Percentiles rank a stretch among this genome's conserved stretches.
phyloP scores from a whole-genome alignment of 352 stramenopile species.

The Globisporangium abappressorium region DNA sequence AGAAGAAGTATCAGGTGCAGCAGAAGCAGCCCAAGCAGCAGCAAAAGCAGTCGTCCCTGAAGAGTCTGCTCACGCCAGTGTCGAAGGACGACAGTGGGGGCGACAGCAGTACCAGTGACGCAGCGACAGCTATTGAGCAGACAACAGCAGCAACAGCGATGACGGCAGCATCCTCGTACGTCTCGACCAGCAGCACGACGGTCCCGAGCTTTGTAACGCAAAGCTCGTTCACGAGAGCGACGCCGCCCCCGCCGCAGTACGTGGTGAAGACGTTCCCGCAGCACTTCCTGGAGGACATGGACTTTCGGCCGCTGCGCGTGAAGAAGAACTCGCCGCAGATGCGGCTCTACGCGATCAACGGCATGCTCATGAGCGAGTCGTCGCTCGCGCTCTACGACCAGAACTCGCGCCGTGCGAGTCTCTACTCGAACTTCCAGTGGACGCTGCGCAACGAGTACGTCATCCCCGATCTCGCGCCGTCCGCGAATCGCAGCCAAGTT shows the following conservation, averaged over 20 bases:
- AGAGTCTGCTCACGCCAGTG: constrained; percentile 8
- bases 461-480: constrained; percentile 47
- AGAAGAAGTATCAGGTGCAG: constrained; percentile 62
- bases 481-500: not conserved
- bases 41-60: constrained; percentile 13
- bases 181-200: constrained; percentile 12
- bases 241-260: constrained; percentile 26
- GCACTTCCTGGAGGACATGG: constrained; percentile 81
- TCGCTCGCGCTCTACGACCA: constrained; percentile 72
- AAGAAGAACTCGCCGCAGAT: constrained; percentile 70
- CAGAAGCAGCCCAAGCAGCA: constrained; percentile 20
- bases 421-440: constrained; percentile 85
- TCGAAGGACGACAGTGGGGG: not conserved
- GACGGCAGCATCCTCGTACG: constrained; percentile 14
- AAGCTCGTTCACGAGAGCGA: not conserved
- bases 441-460: constrained; percentile 63
- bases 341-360: constrained; percentile 75
- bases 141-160: not conserved
- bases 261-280: constrained; percentile 84
- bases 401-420: constrained; percentile 37
- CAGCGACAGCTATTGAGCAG: not conserved
- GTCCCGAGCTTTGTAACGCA: constrained; percentile 7
- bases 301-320: constrained; percentile 82
- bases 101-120: not conserved
- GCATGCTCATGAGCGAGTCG: constrained; percentile 61